A percentile compares a stretch with the other conserved stretches of the same genome.
phyloP scores from a whole-genome alignment of 257 asterid genomes.

The Osmanthus fragrans region DNA sequence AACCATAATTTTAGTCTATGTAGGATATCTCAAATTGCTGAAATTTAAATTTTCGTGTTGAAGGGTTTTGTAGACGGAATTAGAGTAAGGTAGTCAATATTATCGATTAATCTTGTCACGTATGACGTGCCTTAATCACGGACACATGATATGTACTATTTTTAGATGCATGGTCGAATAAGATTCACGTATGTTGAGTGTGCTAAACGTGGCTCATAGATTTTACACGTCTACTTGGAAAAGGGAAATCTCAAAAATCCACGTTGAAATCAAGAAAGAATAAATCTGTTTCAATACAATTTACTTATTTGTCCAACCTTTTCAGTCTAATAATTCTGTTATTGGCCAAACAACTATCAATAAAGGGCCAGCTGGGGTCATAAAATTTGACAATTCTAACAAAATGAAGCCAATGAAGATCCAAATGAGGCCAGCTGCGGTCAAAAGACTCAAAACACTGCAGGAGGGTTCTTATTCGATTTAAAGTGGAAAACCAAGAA shows the following conservation, averaged over 20 bases:
- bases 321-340: background rate
- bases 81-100: background rate
- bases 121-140: background rate
- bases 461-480: conserved; percentile 43
- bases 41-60: background rate
- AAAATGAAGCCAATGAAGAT: conserved; percentile 17
- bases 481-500: conserved; percentile 31
- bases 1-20: too few relatives aligned
- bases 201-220: background rate
- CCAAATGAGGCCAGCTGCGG: background rate
- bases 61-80: background rate
- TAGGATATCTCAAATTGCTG: too few relatives aligned
- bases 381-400: background rate
- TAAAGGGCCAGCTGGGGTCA: background rate
- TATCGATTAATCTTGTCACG: background rate
- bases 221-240: background rate
- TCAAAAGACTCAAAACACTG: conserved; percentile 27
- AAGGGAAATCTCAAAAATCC: background rate
- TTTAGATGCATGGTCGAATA: background rate
- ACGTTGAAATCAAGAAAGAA: background rate
- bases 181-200: background rate
- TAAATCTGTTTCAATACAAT: background rate
- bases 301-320: background rate
- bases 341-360: background rate
- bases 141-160: background rate